Base-by-base conservation (phyloP, 2,329 filamentous ascomycete species). In the Aspergillus texensis region DNA sequence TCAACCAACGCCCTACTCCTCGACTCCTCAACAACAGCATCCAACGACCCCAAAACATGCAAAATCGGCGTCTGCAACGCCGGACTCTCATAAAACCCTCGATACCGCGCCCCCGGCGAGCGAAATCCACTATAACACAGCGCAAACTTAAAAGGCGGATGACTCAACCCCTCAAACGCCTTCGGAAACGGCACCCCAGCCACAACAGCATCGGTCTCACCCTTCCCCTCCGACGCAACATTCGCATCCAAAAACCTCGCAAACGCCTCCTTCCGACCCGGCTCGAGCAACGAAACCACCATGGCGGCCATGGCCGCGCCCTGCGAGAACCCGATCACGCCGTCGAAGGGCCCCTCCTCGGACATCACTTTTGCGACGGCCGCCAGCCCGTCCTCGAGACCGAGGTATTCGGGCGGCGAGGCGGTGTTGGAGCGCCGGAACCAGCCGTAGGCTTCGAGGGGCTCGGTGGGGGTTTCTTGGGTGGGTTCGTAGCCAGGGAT, bases 21-120 rank as follows among this genome's bases (percentile, higher is more conserved):
- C 59, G 79, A 78, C 81, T 97, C 94, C 36, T 93, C 91, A 0
- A 98, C 94, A 0, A 97, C 92, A 3, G 90, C 92, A 80, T 97
- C 94, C 69, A 97, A 81, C 60, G 88, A 90, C 1, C 94, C 94
- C 30, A 97, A 77, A 69, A 93, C 90, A 80, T 97, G 93, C 78
- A 96, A 76, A 66, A 91, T 87, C 0, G 92, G 91, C 64, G 94
- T 97, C 66, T 75, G 77, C 63, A 97, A 89, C 74, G 85, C 84
- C 19, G 92, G 92, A 9, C 71, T 66, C 69, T 92, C 86, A 74
- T 92, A 96, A 65, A 92, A 89, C 58, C 86, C 91, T 45, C 77
- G 76, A 74, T 96, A 89, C 48, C 85, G 78, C 19, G 82, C 77
- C 43, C 87, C 85, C 2, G 86, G 81, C 0, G 91, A 88, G 41